phyloP scores from a whole-genome alignment of 208 protist species.

The Borovskyia barvae region DNA sequence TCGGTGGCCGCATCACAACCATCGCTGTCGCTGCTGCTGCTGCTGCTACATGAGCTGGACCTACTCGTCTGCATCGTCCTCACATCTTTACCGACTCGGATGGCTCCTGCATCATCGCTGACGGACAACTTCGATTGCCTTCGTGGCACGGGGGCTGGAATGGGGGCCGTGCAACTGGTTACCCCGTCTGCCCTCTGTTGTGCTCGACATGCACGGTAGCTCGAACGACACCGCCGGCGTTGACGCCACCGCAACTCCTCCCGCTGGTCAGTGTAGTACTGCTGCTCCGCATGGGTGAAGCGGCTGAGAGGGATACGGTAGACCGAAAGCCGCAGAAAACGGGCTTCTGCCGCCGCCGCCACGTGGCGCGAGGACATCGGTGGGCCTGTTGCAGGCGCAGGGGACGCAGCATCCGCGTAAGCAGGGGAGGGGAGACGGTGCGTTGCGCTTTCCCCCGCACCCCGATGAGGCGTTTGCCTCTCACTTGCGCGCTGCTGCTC shows the following conservation, averaged over 20 bases:
- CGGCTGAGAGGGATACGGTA: constrained; percentile 60
- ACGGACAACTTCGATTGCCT: too few species aligned
- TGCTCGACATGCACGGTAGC: background rate
- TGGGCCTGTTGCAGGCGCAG: background rate
- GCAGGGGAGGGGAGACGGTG: background rate
- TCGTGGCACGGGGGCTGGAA: too few species aligned
- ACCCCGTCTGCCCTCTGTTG: background rate
- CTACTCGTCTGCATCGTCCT: background rate
- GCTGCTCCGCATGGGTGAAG: constrained; percentile 54
- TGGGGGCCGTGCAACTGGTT: too few species aligned
- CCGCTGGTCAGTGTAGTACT: constrained; percentile 54
- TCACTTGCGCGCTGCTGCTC: background rate
- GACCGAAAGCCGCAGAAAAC: constrained; percentile 56
- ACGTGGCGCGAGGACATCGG: background rate
- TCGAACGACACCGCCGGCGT: constrained; percentile 13
- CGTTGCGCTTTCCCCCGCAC: background rate
- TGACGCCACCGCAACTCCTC: constrained; percentile 57
- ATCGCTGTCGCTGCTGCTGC: constrained; percentile 6
- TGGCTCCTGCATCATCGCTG: too few species aligned
- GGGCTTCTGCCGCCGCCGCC: constrained; percentile 8
- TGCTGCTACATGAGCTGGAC: background rate
- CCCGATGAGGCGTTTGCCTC: background rate
- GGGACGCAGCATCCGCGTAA: background rate
- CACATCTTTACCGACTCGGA: too few species aligned
- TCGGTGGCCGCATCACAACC: background rate